Evolutionary conservation across 192 early-diverging fungal species (phyloP).

Genomic region (Dispira parvispora): DNA sequence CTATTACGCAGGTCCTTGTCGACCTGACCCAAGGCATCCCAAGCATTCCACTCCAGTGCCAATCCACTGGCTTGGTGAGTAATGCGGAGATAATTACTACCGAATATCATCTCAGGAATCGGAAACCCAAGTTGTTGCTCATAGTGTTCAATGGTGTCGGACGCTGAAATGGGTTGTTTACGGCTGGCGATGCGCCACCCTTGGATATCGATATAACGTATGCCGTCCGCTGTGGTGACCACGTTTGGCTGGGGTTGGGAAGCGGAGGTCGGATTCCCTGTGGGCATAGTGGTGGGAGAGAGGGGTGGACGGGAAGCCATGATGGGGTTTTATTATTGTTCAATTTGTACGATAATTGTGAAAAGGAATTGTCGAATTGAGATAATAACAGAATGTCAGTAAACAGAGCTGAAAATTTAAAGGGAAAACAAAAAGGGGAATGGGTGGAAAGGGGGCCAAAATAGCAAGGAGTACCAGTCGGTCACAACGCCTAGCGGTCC

Average conservation of each 20-base stretch:
- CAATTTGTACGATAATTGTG: no score
- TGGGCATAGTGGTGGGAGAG: no score
- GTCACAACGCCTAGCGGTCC: no score
- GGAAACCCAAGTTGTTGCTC: constrained; percentile 44
- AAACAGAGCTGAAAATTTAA: no score
- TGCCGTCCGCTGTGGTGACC: not conserved
- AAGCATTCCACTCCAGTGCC: constrained; percentile 39
- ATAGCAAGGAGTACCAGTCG: no score
- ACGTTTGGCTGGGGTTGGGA: not conserved
- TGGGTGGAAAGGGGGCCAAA: no score
- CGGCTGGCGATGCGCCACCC: not conserved
- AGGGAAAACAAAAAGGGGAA: no score
- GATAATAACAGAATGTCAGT: no score
- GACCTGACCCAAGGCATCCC: constrained; percentile 57
- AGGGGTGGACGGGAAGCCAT: no score
- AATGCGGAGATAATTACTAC: constrained; percentile 58
- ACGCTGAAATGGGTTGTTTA: not conserved
- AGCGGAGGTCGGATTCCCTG: no score
- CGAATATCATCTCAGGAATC: constrained; percentile 95
- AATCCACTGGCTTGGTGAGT: constrained; percentile 32
- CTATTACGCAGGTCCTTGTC: constrained; percentile 47
- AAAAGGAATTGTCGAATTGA: no score
- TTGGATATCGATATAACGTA: not conserved
- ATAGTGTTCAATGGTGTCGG: not conserved
- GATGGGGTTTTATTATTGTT: no score